phyloP scores from a whole-genome alignment of 202 grass and related monocot species.

The Zoysia matrella region DNA sequence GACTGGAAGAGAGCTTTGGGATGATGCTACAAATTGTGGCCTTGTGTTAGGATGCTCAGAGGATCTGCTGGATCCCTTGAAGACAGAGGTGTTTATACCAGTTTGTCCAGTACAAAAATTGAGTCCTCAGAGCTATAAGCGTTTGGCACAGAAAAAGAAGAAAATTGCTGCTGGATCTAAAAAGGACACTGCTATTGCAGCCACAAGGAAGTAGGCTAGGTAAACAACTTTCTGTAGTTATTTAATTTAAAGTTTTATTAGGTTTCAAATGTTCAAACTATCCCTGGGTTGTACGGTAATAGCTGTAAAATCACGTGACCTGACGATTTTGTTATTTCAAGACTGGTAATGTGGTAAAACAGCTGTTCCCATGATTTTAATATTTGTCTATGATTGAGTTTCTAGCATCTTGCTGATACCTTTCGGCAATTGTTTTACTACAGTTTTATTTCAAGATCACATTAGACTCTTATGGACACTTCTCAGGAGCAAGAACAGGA shows the following conservation, averaged over 20 bases:
- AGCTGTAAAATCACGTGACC: neutral
- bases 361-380: conserved; percentile 14
- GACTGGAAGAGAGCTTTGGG: conserved; percentile 61
- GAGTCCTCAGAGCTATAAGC: conserved; percentile 38
- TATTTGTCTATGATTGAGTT: neutral
- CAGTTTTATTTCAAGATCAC: conserved; percentile 30
- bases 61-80: conserved; percentile 72
- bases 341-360: conserved; percentile 5
- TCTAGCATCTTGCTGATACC: conserved; percentile 1
- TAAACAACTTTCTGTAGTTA: conserved; percentile 16
- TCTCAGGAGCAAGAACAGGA: conserved; percentile 49
- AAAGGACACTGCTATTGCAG: conserved; percentile 17
- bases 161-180: conserved; percentile 32
- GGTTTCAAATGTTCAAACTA: conserved; percentile 12
- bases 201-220: conserved; percentile 44
- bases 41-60: conserved; percentile 62
- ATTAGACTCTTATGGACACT: conserved; percentile 52
- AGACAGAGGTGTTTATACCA: conserved; percentile 69
- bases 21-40: conserved; percentile 58
- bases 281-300: conserved; percentile 1
- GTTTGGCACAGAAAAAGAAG: conserved; percentile 41
- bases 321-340: conserved; percentile 16
- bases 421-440: neutral
- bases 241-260: conserved; percentile 27
- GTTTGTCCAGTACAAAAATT: conserved; percentile 39